Base-by-base conservation (phyloP, 495 filamentous ascomycete species). In the Penicillium nucicola region DNA sequence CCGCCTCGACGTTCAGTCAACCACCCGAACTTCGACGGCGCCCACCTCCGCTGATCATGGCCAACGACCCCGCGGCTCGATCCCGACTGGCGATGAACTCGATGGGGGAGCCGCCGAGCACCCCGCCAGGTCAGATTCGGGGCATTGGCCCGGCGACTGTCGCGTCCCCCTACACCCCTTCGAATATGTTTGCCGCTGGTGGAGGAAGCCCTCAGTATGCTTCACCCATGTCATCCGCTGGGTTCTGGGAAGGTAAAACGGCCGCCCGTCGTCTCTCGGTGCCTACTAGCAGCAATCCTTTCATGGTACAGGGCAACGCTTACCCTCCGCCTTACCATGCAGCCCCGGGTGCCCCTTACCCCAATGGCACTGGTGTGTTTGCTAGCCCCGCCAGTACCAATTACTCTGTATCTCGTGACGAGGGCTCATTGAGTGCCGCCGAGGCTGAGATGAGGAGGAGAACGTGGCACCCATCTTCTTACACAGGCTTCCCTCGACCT, bases 391-490 rank as follows among this genome's bases (percentile, higher is more conserved):
- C 87, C 1, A 78, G 74, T 30, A 84, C 84, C 3, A 77, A 77
- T 8, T 85, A 87, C 37, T 76, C 77, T 6, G 78, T 80, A 53
- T 79, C 84, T 3, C 76, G 87, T 33, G 76, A 85, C 28, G 88
- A 95, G 36, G 82, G 82, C 1, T 62, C 71, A 1, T 74, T 82
- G 4, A 75, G 67, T 57, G 74, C 79, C 2, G 74, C 82, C 2
- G 89, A 92, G 51, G 84, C 88, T 18, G 87, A 91, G 41, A 84
- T 84, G 80, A 83, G 89, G 52, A 72, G 91, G 49, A 77, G 90
- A 40, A 96, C 91, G 7, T 96, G 91, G 91, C 91, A 96, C 71
- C 89, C 89, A 4, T 87, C 88, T 20, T 87, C 84, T 0, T 85
- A 85, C 61, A 71, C 75, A 9, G 68, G 64, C 23, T 72, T 81